Conservation (phyloP, 345 rosid species). For the Bruguiera sexangula region DNA sequence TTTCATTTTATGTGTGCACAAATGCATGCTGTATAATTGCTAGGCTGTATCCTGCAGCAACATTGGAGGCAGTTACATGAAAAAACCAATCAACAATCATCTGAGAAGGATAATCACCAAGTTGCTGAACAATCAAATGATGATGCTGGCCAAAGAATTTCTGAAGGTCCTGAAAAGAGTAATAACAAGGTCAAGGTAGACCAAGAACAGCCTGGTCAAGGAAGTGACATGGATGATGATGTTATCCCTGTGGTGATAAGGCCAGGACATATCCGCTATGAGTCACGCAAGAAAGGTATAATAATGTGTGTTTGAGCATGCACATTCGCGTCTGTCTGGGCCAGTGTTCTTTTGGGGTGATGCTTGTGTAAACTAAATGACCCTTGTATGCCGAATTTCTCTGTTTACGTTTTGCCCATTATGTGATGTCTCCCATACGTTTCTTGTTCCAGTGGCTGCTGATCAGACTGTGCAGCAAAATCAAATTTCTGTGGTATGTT, state of each 20-base stretch:
- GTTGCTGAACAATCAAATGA: conserved; percentile 28
- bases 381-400: neutral
- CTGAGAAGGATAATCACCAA: conserved; percentile 29
- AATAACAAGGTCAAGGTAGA: conserved; percentile 10
- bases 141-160: conserved; percentile 3
- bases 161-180: conserved; percentile 4
- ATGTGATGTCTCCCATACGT: conserved; percentile 10
- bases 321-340: neutral
- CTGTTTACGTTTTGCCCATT: neutral
- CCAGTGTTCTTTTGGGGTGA: neutral
- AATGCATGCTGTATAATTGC: too few species aligned
- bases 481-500: conserved; percentile 56
- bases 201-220: conserved; percentile 26
- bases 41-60: too few species aligned
- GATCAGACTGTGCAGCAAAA: conserved; percentile 39
- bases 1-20: too few species aligned
- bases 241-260: conserved; percentile 68
- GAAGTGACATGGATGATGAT: conserved; percentile 41
- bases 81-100: conserved; percentile 36
- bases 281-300: conserved; percentile 55
- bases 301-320: neutral
- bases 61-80: conserved; percentile 31
- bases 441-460: conserved; percentile 42
- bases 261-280: conserved; percentile 96
- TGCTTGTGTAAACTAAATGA: neutral